phyloP scores from a whole-genome alignment of 2,329 filamentous ascomycete species.

The Neofusicoccum ribis region DNA sequence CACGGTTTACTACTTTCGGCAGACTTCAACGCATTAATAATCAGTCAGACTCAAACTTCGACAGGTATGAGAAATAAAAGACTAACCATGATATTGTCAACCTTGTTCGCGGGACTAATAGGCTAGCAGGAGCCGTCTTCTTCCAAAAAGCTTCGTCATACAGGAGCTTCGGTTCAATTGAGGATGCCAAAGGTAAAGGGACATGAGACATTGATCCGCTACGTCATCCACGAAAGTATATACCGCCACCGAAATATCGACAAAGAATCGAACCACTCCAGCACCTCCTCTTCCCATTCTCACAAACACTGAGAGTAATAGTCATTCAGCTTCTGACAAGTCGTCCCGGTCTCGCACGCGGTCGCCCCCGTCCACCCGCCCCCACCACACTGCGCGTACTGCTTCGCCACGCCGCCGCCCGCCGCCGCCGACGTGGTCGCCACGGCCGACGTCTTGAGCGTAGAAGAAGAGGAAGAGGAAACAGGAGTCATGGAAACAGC shows the following conservation, averaged over 20 bases:
- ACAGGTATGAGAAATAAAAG: too few relatives aligned
- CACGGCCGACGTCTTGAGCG: neutral
- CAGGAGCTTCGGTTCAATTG: neutral
- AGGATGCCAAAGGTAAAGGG: neutral
- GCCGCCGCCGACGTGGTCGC: neutral
- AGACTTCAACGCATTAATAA: neutral
- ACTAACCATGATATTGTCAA: too few relatives aligned
- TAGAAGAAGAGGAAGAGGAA: neutral
- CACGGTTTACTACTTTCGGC: too few relatives aligned
- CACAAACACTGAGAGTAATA: slow-evolving; percentile 29
- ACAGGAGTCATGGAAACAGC: neutral
- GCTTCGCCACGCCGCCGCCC: neutral
- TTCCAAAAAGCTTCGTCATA: neutral
- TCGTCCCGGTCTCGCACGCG: slow-evolving; percentile 25
- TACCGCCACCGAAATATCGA: neutral
- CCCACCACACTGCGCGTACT: slow-evolving; percentile 25
- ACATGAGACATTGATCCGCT: neutral
- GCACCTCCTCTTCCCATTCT: neutral
- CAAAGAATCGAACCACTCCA: neutral
- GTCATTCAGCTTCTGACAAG: slow-evolving; percentile 22
- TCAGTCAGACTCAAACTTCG: neutral
- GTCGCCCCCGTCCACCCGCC: slow-evolving; percentile 25
- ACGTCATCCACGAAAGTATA: neutral
- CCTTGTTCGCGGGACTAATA: too few relatives aligned
- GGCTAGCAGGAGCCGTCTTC: too few relatives aligned